Conservation (phyloP, 1,139 yeast genomes). For the Zhuliangozyma blackwelliae region DNA sequence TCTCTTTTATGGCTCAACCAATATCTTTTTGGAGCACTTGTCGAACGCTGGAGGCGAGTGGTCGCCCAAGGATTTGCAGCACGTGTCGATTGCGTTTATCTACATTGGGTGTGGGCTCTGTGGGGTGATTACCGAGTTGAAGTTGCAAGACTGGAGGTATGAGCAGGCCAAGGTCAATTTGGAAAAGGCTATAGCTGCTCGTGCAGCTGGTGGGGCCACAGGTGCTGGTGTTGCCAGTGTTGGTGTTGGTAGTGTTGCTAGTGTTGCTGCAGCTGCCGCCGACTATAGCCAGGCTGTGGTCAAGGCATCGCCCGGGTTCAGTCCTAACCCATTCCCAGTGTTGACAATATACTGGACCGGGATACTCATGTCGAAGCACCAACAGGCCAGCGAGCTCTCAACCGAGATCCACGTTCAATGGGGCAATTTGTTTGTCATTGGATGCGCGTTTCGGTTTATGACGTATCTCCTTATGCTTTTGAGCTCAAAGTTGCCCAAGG, state of each 20-base stretch:
- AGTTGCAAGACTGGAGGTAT: constrained; percentile 46
- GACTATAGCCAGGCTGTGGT: constrained; percentile 1
- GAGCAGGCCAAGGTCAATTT: constrained; percentile 28
- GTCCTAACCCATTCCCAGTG: constrained; percentile 91
- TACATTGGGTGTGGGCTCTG: constrained; percentile 89
- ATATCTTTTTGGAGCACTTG: constrained; percentile 85
- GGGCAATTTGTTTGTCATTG: constrained; percentile 80
- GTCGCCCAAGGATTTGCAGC: constrained; percentile 93
- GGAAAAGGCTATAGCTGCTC: not conserved
- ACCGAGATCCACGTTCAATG: constrained; percentile 84
- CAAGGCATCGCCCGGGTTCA: constrained; percentile 65
- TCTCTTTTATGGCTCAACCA: constrained; percentile 82
- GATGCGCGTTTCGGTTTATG: constrained; percentile 67
- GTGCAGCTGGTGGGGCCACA: constrained; percentile 1
- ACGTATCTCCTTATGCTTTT: constrained; percentile 61
- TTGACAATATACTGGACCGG: constrained; percentile 97
- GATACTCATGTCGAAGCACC: constrained; percentile 90
- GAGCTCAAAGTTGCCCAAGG: constrained; percentile 20
- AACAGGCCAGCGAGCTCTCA: constrained; percentile 73
- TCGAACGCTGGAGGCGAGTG: constrained; percentile 71
- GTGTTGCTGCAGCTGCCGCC: not conserved
- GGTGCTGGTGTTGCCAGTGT: not conserved
- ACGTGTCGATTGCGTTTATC: constrained; percentile 91
- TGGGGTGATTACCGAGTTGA: constrained; percentile 75
- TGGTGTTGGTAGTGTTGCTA: too few relatives aligned